These are phyloP conservation scores for Malus fusca DNA, from an alignment of 306 rosid genomes.

Conservation along the genomic window DNA sequence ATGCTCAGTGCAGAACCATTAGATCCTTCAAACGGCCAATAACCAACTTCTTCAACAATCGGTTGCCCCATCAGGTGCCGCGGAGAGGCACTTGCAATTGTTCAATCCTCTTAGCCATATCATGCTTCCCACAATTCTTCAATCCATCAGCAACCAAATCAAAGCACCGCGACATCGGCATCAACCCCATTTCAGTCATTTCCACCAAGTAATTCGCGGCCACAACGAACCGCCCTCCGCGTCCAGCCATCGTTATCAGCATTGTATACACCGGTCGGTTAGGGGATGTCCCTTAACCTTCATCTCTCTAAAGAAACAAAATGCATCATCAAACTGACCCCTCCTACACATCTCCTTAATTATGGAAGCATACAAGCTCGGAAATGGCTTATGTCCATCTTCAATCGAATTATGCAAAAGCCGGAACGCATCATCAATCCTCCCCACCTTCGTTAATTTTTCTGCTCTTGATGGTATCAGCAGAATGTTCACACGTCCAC, in stretches of 20 bases:
- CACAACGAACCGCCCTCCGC: conserved; percentile 71
- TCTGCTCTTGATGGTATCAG: conserved; percentile 19
- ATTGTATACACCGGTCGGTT: conserved; percentile 83
- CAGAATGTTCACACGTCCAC: conserved; percentile 53
- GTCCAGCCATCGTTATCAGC: conserved; percentile 85
- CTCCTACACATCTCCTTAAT: conserved; percentile 71
- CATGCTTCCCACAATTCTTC: conserved; percentile 88
- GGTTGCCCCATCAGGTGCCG: conserved; percentile 24
- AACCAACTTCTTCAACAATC: not conserved
- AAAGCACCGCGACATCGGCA: conserved; percentile 67
- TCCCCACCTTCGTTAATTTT: conserved; percentile 45
- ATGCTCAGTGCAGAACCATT: no score
- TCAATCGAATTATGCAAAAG: conserved; percentile 54
- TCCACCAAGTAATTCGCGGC: conserved; percentile 77
- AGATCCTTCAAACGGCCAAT: no score
- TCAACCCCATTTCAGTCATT: conserved; percentile 77
- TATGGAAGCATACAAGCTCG: conserved; percentile 69
- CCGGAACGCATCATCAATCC: conserved; percentile 63
- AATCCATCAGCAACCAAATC: conserved; percentile 86
- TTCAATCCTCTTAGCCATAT: conserved; percentile 69
- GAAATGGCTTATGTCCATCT: conserved; percentile 71
- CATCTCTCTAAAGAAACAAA: conserved; percentile 87
- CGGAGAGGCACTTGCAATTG: conserved; percentile 57
- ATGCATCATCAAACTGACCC: conserved; percentile 84
- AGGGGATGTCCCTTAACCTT: conserved; percentile 86